Evolutionary conservation across 2,329 filamentous ascomycete species (phyloP), one percentile per base, ranked within the genome.

Genomic region (Botrytis fabae): DNA sequence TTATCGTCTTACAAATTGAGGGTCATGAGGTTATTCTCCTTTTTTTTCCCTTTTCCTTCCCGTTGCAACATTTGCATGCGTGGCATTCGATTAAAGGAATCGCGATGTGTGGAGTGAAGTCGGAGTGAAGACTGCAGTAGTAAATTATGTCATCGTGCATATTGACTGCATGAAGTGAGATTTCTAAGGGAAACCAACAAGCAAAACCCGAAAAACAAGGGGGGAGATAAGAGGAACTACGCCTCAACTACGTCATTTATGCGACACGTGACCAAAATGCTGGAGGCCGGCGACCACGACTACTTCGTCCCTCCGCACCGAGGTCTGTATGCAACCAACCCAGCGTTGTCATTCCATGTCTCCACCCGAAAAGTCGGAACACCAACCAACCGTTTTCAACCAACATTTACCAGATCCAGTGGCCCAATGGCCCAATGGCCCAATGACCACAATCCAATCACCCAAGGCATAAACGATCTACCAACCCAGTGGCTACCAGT

Each of bases 11-110:
- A 68, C 65, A 32, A 68, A 57, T 57, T 68, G 18, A 42, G 18
- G 65, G 65, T 68, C 65, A 68, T 68, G 35, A 68, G 65, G 48
- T 10, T 57, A 32, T 57, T 57, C 28, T 57, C n/a, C n/a, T 57
- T 57, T 57, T 57, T 9, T 22, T 38, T 4, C 35, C 14, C 54
- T 68, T 68, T 4, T 7, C 48, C 18, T 38, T 32, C 48, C 18
- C 54, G 57, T 32, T 32, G 48, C 65, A 54, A 54, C 28, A n/a
- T 68, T 54, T 54, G 64, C 6, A 68, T 68, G 64, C 64, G 64
- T 68, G 64, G 64, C 64, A 68, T 12, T 38, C 35, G 32, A 28
- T 68, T 25, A 66, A 35, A 51, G 46, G 63, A 22, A 54, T 51
- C 44, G 3, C 22, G 63, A 14, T 51, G 1, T n/a, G 1, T n/a